A percentile compares a stretch with the other conserved stretches of the same genome.
Evolutionary conservation across 2,329 filamentous ascomycete genomes (phyloP).

Genomic region (Cytospora paraplurivora): DNA sequence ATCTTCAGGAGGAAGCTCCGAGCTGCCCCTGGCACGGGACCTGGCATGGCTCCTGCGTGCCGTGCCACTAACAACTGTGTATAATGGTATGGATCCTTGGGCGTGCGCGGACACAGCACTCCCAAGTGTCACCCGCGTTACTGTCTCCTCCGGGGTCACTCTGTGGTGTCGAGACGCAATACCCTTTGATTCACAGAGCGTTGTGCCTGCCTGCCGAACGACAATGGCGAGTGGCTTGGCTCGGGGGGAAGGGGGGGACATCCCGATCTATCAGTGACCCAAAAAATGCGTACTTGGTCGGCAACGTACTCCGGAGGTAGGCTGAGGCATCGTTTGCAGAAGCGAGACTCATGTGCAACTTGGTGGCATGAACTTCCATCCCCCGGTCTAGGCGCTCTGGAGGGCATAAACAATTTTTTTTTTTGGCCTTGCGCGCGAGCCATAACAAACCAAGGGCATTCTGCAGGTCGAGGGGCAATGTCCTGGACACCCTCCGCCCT

Average conservation of each 20-base stretch:
- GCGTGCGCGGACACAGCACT: not conserved
- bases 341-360: not conserved
- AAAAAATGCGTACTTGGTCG: not conserved
- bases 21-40: not conserved
- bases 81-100: not conserved
- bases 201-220: not conserved
- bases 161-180: not conserved
- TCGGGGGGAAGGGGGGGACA: not conserved
- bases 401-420: not conserved
- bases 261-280: not conserved
- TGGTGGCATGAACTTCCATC: not conserved
- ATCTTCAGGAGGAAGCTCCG: constrained; percentile 4
- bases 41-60: not conserved
- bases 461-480: not conserved
- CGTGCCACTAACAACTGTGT: not conserved
- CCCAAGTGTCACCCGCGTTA: not conserved
- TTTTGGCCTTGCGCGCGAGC: not conserved
- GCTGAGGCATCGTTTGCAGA: not conserved
- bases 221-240: not conserved
- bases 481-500: not conserved
- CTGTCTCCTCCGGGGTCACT: not conserved
- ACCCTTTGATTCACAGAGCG: not conserved
- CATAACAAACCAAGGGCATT: not conserved
- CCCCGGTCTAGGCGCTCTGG: not conserved
- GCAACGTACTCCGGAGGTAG: not conserved